Evolutionary conservation across 2,329 filamentous ascomycete species (phyloP).

Genomic region (Neoscytalidium dimidiatum): DNA sequence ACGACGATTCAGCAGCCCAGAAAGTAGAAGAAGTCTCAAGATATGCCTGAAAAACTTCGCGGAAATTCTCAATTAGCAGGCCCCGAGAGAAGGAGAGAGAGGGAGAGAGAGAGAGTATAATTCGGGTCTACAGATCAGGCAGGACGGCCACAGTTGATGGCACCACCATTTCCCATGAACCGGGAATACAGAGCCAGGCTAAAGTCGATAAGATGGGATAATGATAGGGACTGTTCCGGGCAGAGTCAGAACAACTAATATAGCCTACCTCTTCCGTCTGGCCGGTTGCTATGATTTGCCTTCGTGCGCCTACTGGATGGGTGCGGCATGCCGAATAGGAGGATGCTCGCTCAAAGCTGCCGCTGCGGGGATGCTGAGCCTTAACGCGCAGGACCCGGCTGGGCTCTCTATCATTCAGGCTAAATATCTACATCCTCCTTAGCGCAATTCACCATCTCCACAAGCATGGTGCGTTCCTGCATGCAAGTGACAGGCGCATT

Average conservation of each 20-base stretch:
- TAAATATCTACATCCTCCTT: background rate
- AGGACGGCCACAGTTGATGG: no score
- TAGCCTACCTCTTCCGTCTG: background rate
- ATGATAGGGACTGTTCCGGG: background rate
- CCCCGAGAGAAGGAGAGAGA: no score
- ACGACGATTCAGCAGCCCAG: no score
- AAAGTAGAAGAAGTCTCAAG: no score
- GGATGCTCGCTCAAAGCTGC: background rate
- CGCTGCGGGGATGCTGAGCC: background rate
- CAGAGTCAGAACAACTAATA: background rate
- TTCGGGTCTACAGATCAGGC: no score
- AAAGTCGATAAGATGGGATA: background rate
- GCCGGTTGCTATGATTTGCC: background rate
- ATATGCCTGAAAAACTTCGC: no score
- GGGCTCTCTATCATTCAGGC: background rate
- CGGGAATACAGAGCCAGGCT: no score
- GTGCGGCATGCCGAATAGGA: background rate
- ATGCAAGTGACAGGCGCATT: no score
- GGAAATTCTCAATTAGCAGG: no score
- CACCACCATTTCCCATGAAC: no score
- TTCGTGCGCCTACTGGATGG: background rate
- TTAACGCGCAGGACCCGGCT: background rate
- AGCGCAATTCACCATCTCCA: background rate
- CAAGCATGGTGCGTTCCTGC: background rate
- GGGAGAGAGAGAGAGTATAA: no score